Evolutionary conservation across 495 filamentous ascomycete species (phyloP).

Genomic region (Durotheca rogersii): DNA sequence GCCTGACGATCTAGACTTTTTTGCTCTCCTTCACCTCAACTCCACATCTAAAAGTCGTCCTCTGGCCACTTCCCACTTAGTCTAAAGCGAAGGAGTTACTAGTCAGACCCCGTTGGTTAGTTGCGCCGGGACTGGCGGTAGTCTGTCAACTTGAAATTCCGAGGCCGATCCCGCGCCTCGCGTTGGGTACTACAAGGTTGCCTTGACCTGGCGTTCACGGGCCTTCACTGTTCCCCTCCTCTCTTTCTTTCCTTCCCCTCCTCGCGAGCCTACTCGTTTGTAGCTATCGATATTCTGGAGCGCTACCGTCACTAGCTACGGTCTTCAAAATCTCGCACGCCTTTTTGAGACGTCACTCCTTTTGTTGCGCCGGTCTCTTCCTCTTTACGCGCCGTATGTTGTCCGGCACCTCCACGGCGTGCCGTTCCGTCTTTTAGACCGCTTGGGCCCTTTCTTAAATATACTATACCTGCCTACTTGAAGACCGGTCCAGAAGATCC

Average conservation of each 20-base stretch:
- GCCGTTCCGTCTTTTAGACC: neutral
- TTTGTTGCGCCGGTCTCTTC: slow-evolving; percentile 7
- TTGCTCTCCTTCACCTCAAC: slow-evolving; percentile 14
- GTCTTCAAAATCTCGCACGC: slow-evolving; percentile 8
- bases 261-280: slow-evolving; percentile 11
- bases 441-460: slow-evolving; percentile 1
- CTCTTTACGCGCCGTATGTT: slow-evolving; percentile 6
- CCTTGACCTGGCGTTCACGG: slow-evolving; percentile 23
- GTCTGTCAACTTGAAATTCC: slow-evolving; percentile 10
- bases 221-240: slow-evolving; percentile 9
- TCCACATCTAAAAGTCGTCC: slow-evolving; percentile 16
- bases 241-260: too few relatives aligned
- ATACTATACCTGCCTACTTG: slow-evolving; percentile 12
- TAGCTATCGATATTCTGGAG: slow-evolving; percentile 9
- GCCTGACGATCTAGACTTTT: slow-evolving; percentile 15
- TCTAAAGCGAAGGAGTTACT: slow-evolving; percentile 17
- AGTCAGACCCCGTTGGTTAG: slow-evolving; percentile 12
- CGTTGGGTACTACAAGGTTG: slow-evolving; percentile 19
- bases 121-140: slow-evolving; percentile 8
- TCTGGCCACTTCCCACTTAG: slow-evolving; percentile 8
- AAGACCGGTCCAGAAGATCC: neutral
- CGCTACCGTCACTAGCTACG: slow-evolving; percentile 2
- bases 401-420: neutral
- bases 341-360: slow-evolving; percentile 7
- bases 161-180: slow-evolving; percentile 10